Conservation (phyloP, 495 filamentous ascomycete genomes). For the Extremus antarcticus region DNA sequence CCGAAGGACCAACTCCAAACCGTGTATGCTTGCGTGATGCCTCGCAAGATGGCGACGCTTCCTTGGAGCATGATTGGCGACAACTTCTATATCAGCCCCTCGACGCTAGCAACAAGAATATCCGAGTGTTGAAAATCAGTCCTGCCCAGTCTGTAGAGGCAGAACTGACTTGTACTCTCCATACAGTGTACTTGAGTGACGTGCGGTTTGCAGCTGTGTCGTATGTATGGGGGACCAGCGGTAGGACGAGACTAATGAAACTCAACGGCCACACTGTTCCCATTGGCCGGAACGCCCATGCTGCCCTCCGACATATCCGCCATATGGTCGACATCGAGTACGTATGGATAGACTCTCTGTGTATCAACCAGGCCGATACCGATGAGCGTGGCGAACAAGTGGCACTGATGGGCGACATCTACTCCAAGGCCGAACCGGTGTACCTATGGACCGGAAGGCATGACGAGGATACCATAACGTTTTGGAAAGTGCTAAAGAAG, state of each 20-base stretch:
- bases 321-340: background rate
- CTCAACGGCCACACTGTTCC: background rate
- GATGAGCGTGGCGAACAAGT: conserved; percentile 8
- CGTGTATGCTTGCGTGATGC: too few relatives aligned
- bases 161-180: background rate
- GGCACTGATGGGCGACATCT: conserved; percentile 3
- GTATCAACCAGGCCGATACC: conserved; percentile 11
- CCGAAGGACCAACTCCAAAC: background rate
- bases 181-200: background rate
- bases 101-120: background rate
- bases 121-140: background rate
- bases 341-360: conserved; percentile 14
- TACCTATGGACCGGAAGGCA: background rate
- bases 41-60: too few relatives aligned
- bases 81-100: background rate
- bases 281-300: background rate
- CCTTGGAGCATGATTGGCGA: background rate
- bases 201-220: background rate
- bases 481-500: background rate
- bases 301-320: background rate
- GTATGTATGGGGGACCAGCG: background rate
- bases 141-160: background rate
- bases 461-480: background rate
- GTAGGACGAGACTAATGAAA: background rate
- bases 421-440: background rate